Conservation (phyloP, 768 basidiomycete genomes). For the Infundibulicybe gibba region DNA sequence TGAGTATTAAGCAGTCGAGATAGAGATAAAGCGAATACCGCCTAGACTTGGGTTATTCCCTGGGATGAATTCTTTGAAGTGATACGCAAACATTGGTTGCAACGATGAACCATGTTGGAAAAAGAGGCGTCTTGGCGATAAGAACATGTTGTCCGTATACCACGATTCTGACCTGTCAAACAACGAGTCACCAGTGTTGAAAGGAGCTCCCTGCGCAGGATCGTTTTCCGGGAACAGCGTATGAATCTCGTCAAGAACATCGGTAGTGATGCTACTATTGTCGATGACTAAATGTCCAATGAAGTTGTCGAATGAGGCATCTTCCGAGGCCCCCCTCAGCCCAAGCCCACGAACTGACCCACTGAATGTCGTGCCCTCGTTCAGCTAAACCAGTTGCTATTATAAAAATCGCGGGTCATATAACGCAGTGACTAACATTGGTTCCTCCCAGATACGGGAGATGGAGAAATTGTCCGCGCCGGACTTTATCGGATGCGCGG, state of each 20-base stretch:
- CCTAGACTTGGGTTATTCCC: constrained; percentile 45
- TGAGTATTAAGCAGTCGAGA: background rate
- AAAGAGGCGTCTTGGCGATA: constrained; percentile 46
- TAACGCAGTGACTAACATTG: constrained; percentile 32
- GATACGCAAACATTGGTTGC: constrained; percentile 51
- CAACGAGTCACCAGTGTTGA: constrained; percentile 56
- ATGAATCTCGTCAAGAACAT: constrained; percentile 35
- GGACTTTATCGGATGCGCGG: constrained; percentile 41
- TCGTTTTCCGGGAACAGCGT: constrained; percentile 46
- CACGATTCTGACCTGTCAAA: constrained; percentile 54
- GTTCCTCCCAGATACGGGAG: constrained; percentile 55
- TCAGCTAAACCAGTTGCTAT: constrained; percentile 24
- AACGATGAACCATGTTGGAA: constrained; percentile 41
- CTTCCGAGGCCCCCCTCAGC: constrained; percentile 35
- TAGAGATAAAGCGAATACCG: constrained; percentile 23
- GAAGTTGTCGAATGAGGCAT: constrained; percentile 41
- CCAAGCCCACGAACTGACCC: constrained; percentile 30
- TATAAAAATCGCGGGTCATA: background rate
- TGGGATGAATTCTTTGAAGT: constrained; percentile 55
- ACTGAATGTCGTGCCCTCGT: constrained; percentile 50
- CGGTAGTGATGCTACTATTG: constrained; percentile 40
- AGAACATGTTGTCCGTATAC: constrained; percentile 58
- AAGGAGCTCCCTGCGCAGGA: constrained; percentile 41
- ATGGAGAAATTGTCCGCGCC: constrained; percentile 45
- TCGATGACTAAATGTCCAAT: constrained; percentile 49